Percentiles rank a stretch among this genome's conserved stretches.
Evolutionary conservation across 2,329 filamentous ascomycete species (phyloP).

Genomic region (Cercospora zeae-maydis): DNA sequence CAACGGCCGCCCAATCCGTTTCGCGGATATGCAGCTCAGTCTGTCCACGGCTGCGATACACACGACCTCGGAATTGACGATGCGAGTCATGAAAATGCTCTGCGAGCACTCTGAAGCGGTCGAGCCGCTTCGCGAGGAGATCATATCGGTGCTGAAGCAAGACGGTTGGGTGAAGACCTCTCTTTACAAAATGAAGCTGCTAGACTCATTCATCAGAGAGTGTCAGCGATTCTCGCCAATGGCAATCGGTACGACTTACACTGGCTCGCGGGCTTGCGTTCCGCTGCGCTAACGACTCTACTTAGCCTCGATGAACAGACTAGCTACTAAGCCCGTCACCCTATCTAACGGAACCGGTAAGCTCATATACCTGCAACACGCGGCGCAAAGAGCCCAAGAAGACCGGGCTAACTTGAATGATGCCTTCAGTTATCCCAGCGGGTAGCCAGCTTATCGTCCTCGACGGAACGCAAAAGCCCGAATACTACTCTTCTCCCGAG

Average conservation of each 20-base stretch:
- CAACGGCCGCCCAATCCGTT: slow-evolving; percentile 15
- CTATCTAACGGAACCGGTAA: slow-evolving; percentile 31
- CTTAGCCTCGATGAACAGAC: not conserved
- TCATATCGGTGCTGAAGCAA: slow-evolving; percentile 21
- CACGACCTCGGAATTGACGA: slow-evolving; percentile 23
- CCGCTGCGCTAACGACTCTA: not conserved
- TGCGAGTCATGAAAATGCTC: slow-evolving; percentile 24
- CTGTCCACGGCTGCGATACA: slow-evolving; percentile 18
- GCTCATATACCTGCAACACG: not conserved
- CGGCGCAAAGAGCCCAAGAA: not conserved
- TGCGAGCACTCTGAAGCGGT: slow-evolving; percentile 28
- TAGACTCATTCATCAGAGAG: slow-evolving; percentile 35
- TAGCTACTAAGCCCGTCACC: slow-evolving; percentile 1
- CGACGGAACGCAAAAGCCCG: not conserved
- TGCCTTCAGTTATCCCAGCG: slow-evolving; percentile 18
- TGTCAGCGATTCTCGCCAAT: slow-evolving; percentile 7
- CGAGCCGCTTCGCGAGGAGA: slow-evolving; percentile 25
- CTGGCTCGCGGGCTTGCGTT: not conserved
- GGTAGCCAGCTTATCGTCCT: slow-evolving; percentile 19
- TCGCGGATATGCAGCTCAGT: slow-evolving; percentile 14
- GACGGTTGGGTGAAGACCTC: slow-evolving; percentile 29
- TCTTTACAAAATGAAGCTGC: slow-evolving; percentile 30
- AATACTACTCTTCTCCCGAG: slow-evolving; percentile 17
- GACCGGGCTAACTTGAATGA: too few relatives aligned
- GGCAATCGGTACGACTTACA: not conserved